Evolutionary conservation across 1,139 yeast genomes (phyloP), one percentile per base, ranked within the genome.

Genomic region (Dujonia santamariae): DNA sequence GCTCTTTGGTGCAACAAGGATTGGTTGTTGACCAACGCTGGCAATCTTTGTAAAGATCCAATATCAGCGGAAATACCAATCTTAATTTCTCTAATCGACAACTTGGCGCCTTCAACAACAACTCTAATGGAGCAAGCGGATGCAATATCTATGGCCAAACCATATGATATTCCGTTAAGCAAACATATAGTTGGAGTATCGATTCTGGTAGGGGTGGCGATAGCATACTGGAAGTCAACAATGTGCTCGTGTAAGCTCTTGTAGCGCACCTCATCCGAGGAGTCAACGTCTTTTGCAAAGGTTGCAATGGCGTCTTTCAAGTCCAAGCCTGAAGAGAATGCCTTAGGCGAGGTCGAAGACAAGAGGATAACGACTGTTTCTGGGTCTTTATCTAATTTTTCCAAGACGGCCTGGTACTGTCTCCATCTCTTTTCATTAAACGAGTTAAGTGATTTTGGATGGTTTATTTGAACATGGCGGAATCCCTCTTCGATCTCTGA

Each of bases 11-110:
- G 71, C 44, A 82, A 58, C 63, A 76, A 67, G 8, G 87, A 79
- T 23, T 65, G 59, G 53, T 80, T 82, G 36, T 72, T 74, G 18
- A 73, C 72, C 2, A 80, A 37, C 18, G 55, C 52, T 4, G 87
- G 84, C 39, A 83, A 51, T 51, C 94, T 68, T 58, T 85, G 92
- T 42, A 84, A 63, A 1, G 85, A 70, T 8, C 95, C 95, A 46
- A 85, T 82, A 53, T 85, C 95, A 3, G 95, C 90, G 20, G 86
- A 74, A 55, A 85, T 71, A 4, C 94, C 95, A 37, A 85, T 68
- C 42, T 76, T 77, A 42, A 83, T 78, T 56, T 85, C 95, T 40
- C 83, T 73, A 37, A 85, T 75, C 24, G 85, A 72, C 44, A 83
- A 69, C 30, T 57, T 59, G 18, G 75, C 70, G 43, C 75, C 84